These are phyloP conservation scores for Lyophyllum decastes DNA, from an alignment of 768 basidiomycete genomes.

Conservation along the genomic window DNA sequence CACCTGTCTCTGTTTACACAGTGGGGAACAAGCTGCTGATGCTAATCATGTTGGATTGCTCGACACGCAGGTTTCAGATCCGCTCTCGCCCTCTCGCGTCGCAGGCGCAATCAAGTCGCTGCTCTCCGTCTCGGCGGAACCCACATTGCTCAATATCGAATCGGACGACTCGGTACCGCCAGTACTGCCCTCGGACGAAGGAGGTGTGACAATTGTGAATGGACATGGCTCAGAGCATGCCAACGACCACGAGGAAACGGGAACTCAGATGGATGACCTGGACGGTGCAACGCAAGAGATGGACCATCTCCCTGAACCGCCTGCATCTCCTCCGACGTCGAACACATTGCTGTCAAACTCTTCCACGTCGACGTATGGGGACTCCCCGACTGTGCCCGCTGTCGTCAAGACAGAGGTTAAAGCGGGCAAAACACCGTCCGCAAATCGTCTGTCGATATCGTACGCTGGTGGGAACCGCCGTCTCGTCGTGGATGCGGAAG, in stretches of 20 bases:
- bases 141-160: conserved; percentile 53
- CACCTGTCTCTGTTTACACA: conserved; percentile 34
- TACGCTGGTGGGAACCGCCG: conserved; percentile 89
- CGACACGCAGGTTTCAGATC: conserved; percentile 42
- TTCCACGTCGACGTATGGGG: conserved; percentile 48
- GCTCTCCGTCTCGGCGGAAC: conserved; percentile 47
- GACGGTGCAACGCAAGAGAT: conserved; percentile 25
- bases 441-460: conserved; percentile 90
- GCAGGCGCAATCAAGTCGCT: conserved; percentile 30
- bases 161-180: conserved; percentile 17
- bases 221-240: conserved; percentile 17
- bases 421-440: conserved; percentile 57
- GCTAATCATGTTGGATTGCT: conserved; percentile 36
- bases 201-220: conserved; percentile 24
- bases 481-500: conserved; percentile 85
- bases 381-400: conserved; percentile 36
- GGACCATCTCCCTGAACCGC: conserved; percentile 61
- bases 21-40: conserved; percentile 45
- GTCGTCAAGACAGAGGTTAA: conserved; percentile 37
- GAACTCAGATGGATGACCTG: conserved; percentile 17
- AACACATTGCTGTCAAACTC: conserved; percentile 45
- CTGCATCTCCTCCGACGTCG: conserved; percentile 56
- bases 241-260: conserved; percentile 16
- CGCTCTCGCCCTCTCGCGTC: conserved; percentile 6
- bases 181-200: conserved; percentile 23